Evolutionary conservation across 805 yeast species (phyloP), one percentile per base, ranked within the genome.

Genomic region (Suhomyces sp.): DNA sequence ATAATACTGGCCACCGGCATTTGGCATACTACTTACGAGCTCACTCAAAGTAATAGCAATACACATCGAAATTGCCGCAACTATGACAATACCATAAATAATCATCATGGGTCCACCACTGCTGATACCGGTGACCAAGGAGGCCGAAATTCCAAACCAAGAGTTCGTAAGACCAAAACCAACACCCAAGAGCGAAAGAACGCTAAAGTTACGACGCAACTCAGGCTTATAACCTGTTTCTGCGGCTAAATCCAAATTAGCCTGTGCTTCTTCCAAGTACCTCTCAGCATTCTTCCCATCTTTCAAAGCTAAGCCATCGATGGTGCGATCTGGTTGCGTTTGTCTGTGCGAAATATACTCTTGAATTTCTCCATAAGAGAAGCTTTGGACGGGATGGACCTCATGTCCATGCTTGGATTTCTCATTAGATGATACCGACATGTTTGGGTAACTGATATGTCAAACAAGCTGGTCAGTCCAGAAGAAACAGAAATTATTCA

Each of bases 81-180:
- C 72, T 52, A 82, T 79, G 4, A 82, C 65, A 51, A 82, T 76
- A 46, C 87, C 87, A 58, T 82, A 83, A 17, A 82, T 73, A 53
- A 82, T 78, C 59, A 79, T 62, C 72, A 81, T 69, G 19, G 86
- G 86, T 3, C 87, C 86, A 57, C 87, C 86, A 48, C 82, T 73
- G 19, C 76, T 67, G 35, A 83, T 79, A 57, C 86, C 84, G 4
- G 84, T 73, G 38, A 78, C 73, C 55, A 82, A 69, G 1, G 84
- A 74, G 3, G 85, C 83, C 10, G 84, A 76, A 22, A 83, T 77
- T 51, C 86, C 86, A 54, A 78, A 77, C 86, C 87, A 83, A 1
- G 85, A 80, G 61, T 81, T 82, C 13, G 86, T 82, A 42, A 83
- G 65, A 12, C 86, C 85, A 57, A 82, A 83, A 8, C 85, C 85